A percentile compares a stretch with the other conserved stretches of the same genome.
Conservation (phyloP, 2,329 filamentous ascomycete species). For the Sporothrix mexicana region DNA sequence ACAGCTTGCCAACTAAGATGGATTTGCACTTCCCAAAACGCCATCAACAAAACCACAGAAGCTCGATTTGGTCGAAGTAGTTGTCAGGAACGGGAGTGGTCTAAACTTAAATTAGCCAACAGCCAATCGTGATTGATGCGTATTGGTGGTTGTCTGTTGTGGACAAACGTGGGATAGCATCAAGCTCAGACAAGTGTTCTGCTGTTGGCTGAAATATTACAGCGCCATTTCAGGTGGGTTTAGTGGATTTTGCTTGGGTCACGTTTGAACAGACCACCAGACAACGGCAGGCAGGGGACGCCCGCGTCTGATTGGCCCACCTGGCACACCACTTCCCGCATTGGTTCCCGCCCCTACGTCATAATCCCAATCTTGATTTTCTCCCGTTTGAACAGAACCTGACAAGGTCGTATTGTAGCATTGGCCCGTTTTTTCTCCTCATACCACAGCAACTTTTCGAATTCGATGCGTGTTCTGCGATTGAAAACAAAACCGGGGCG, state of each 20-base stretch:
- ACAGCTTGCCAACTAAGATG: not conserved
- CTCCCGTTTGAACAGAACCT: conserved; percentile 7
- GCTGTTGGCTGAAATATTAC: conserved; percentile 2
- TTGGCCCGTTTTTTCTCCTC: not conserved
- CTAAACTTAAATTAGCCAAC: not conserved
- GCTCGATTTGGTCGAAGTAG: conserved; percentile 7
- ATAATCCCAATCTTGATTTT: conserved; percentile 25
- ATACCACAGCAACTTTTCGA: too few relatives aligned
- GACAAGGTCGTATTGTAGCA: conserved; percentile 18
- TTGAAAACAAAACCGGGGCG: conserved; percentile 1
- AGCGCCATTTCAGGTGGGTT: not conserved
- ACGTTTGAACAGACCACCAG: not conserved
- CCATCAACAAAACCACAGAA: not conserved
- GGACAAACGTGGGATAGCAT: too few relatives aligned
- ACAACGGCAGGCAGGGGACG: conserved; percentile 2
- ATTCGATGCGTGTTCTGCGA: not conserved
- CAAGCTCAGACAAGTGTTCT: too few relatives aligned
- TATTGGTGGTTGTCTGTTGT: not conserved
- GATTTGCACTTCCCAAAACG: not conserved
- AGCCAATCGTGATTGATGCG: not conserved
- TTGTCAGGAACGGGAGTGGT: not conserved
- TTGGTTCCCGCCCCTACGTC: conserved; percentile 28
- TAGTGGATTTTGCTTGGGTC: too few relatives aligned
- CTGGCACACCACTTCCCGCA: conserved; percentile 26
- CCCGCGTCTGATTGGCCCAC: conserved; percentile 24